These are phyloP conservation scores for Rhizopogon vinicolor DNA, from an alignment of 768 basidiomycete species.

Conservation along the genomic window DNA sequence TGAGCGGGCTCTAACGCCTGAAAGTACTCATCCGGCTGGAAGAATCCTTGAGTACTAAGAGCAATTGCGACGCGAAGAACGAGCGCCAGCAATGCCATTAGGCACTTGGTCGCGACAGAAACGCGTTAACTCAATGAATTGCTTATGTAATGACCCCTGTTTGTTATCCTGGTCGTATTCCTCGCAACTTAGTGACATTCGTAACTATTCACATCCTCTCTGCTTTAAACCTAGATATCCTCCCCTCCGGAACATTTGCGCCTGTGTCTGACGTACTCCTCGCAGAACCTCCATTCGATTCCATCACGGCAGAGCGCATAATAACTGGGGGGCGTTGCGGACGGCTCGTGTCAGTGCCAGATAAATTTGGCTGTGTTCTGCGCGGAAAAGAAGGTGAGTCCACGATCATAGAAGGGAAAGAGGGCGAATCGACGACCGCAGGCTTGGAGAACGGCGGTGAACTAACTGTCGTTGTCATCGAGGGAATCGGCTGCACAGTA, in stretches of 20 bases:
- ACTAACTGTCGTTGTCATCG: slow-evolving; percentile 8
- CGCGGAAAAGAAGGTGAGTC: slow-evolving; percentile 14
- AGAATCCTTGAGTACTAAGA: slow-evolving; percentile 74
- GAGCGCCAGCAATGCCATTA: background rate
- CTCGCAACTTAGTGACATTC: no score
- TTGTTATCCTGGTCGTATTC: background rate
- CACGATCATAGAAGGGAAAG: slow-evolving; percentile 8
- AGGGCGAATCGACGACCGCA: slow-evolving; percentile 1
- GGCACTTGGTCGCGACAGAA: background rate
- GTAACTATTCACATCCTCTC: slow-evolving; percentile 14
- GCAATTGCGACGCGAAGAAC: slow-evolving; percentile 55
- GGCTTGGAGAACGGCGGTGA: slow-evolving; percentile 15
- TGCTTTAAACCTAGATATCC: slow-evolving; percentile 32
- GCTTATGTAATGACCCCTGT: background rate
- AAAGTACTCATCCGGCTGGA: slow-evolving; percentile 97
- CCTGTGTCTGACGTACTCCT: background rate
- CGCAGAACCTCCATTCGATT: background rate
- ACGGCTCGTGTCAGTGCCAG: slow-evolving; percentile 19
- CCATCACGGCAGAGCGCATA: slow-evolving; percentile 10
- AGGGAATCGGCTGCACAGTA: slow-evolving; percentile 6
- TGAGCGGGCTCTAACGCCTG: slow-evolving; percentile 94
- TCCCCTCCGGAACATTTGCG: slow-evolving; percentile 1
- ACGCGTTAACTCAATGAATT: background rate
- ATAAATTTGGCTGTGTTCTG: slow-evolving; percentile 10
- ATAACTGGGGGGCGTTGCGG: slow-evolving; percentile 23